phyloP scores from a whole-genome alignment of 73 alveolate species.

The Paramecium octaurelia region DNA sequence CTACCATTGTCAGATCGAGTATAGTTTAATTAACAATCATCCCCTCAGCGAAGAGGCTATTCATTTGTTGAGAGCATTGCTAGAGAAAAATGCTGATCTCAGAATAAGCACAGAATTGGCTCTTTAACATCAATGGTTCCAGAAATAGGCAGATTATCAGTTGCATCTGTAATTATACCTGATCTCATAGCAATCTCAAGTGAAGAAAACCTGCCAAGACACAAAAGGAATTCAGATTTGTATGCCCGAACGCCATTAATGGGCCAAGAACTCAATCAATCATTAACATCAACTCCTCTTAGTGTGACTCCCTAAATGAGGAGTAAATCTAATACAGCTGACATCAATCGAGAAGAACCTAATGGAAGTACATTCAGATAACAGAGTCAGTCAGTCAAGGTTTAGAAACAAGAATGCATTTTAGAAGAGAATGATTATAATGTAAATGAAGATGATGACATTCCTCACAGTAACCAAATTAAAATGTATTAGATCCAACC shows the following conservation, averaged over 20 bases:
- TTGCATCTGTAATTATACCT: background rate
- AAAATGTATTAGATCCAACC: conserved; percentile 16
- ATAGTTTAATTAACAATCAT: conserved; percentile 2
- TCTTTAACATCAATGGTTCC: conserved; percentile 54
- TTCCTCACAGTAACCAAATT: background rate
- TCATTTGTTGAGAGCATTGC: background rate
- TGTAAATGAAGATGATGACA: conserved; percentile 23
- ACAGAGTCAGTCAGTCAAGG: background rate
- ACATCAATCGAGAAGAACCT: background rate
- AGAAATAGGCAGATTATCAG: background rate
- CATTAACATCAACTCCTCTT: conserved; percentile 27
- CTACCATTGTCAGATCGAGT: conserved; percentile 48
- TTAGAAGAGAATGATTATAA: conserved; percentile 24
- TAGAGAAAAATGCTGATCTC: conserved; percentile 40
- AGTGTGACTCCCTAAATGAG: conserved; percentile 27
- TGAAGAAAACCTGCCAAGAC: conserved; percentile 5
- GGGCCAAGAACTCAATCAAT: conserved; percentile 22
- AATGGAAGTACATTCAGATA: background rate
- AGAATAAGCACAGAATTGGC: conserved; percentile 47
- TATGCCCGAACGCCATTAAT: conserved; percentile 45
- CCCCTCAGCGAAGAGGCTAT: conserved; percentile 11
- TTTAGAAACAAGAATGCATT: background rate
- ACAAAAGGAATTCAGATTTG: background rate
- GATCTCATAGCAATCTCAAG: background rate
- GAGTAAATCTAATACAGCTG: conserved; percentile 42